Conservation (phyloP, 306 rosid genomes). For the Boehmeria nivea region DNA sequence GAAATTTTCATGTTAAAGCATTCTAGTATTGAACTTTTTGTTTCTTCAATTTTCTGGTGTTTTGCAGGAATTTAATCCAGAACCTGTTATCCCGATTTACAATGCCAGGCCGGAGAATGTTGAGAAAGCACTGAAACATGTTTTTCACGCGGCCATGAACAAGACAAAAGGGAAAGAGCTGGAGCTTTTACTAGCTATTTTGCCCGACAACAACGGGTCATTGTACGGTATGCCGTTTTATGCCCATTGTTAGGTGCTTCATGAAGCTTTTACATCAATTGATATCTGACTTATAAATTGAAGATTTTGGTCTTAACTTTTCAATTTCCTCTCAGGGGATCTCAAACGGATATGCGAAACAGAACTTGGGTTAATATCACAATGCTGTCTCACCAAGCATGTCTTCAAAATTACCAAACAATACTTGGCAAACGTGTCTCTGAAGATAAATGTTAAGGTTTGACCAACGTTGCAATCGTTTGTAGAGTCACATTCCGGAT, state of each 20-base stretch:
- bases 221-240: constrained; percentile 64
- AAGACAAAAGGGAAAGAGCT: constrained; percentile 84
- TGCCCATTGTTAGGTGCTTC: too few species aligned
- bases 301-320: not conserved
- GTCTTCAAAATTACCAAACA: constrained; percentile 87
- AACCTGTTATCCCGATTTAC: constrained; percentile 81
- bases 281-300: not conserved
- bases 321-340: constrained; percentile 50
- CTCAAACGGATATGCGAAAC: constrained; percentile 91
- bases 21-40: not conserved
- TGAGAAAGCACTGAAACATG: constrained; percentile 85
- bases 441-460: constrained; percentile 96
- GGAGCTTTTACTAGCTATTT: constrained; percentile 74
- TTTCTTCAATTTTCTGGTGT: not conserved
- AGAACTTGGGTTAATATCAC: constrained; percentile 82
- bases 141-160: constrained; percentile 66
- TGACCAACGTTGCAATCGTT: constrained; percentile 7
- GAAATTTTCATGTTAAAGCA: not conserved
- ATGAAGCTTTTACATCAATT: too few species aligned
- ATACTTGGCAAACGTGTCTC: constrained; percentile 84
- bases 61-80: constrained; percentile 67
- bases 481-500: not conserved
- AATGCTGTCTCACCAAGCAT: constrained; percentile 88
- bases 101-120: constrained; percentile 88
- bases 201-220: constrained; percentile 90